These are phyloP conservation scores for Leucaena leucocephala DNA, from an alignment of 306 rosid species.

Conservation along the genomic window DNA sequence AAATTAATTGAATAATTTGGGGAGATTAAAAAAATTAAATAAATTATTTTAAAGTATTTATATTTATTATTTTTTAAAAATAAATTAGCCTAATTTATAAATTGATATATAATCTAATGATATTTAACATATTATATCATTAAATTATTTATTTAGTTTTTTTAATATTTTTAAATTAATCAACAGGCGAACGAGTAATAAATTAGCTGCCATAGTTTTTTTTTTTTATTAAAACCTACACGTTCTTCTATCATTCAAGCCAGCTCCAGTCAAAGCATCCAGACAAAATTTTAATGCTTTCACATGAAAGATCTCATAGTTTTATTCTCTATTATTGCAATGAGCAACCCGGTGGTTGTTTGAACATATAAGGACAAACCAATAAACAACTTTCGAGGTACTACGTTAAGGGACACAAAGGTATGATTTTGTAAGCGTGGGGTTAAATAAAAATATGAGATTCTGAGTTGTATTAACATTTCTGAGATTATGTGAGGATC, in stretches of 20 bases:
- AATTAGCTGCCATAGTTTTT: background rate
- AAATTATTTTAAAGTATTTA: too few species aligned
- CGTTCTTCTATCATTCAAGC: background rate
- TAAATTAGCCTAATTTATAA: too few species aligned
- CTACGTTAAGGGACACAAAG: background rate
- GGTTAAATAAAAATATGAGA: background rate
- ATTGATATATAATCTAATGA: too few species aligned
- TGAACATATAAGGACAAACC: background rate
- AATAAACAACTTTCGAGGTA: background rate
- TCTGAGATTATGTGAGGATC: conserved; percentile 40
- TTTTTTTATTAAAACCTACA: background rate
- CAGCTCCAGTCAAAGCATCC: background rate
- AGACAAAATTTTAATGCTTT: background rate
- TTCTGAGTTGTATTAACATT: conserved; percentile 42
- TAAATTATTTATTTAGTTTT: too few species aligned
- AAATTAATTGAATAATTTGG: too few species aligned
- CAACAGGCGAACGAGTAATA: background rate
- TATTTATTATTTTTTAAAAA: too few species aligned
- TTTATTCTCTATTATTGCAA: background rate
- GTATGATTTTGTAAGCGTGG: conserved; percentile 2
- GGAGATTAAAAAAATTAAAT: too few species aligned
- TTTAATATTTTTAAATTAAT: too few species aligned
- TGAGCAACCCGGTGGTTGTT: background rate
- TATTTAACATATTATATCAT: too few species aligned
- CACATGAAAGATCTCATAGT: background rate